Evolutionary conservation across 148 eudicot species (phyloP).

Genomic region (Rhododendron williamsianum): DNA sequence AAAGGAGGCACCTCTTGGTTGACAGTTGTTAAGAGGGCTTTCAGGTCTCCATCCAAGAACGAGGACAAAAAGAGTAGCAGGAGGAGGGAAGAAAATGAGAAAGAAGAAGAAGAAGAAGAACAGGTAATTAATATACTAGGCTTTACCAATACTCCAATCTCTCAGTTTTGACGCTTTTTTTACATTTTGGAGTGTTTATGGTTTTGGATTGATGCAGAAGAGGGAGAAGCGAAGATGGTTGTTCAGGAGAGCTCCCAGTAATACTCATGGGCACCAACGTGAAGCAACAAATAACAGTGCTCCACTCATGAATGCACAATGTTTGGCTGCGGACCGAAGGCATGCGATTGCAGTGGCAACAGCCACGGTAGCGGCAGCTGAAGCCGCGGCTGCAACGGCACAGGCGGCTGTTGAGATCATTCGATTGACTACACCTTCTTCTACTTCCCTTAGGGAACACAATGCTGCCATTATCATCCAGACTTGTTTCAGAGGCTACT

Average conservation of each 20-base stretch:
- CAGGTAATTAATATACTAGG: conserved; percentile 19
- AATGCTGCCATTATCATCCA: conserved; percentile 73
- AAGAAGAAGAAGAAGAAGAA: conserved; percentile 48
- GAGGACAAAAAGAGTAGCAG: conserved; percentile 36
- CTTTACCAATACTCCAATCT: not conserved
- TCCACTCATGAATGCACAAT: not conserved
- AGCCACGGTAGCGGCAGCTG: conserved; percentile 45
- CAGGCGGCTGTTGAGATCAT: conserved; percentile 59
- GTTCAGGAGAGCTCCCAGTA: conserved; percentile 41
- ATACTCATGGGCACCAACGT: conserved; percentile 18
- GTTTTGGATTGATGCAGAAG: conserved; percentile 31
- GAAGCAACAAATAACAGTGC: conserved; percentile 8
- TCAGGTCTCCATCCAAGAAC: conserved; percentile 59
- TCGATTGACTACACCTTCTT: conserved; percentile 25
- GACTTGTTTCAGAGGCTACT: conserved; percentile 80
- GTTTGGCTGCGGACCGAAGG: conserved; percentile 23
- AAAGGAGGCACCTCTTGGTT: conserved; percentile 64
- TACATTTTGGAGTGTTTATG: not conserved
- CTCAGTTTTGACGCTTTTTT: not conserved
- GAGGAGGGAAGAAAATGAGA: conserved; percentile 34
- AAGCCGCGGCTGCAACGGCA: conserved; percentile 50
- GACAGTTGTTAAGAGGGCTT: conserved; percentile 64
- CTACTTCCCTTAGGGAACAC: conserved; percentile 31
- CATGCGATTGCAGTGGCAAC: conserved; percentile 49
- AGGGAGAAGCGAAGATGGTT: conserved; percentile 69